Evolutionary conservation across 164 flowering plant species (phyloP), one percentile per base, ranked within the genome.

Genomic region (Vitis labrusca): DNA sequence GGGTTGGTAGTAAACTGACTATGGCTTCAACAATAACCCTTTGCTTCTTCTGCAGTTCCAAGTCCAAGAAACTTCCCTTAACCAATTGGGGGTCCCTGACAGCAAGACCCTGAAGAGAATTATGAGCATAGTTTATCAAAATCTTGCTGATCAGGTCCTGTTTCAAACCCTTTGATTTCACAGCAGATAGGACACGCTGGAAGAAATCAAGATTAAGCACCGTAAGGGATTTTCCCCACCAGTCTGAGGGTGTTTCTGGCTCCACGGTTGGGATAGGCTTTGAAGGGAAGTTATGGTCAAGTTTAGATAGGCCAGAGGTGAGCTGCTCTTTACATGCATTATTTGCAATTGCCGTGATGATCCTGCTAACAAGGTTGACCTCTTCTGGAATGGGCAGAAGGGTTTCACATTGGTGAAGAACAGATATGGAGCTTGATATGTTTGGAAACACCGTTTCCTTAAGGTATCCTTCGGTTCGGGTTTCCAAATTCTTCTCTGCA

Each of bases 281-380:
- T 23, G 82, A 16, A 2, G 85, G 76, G 71, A 81, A 87, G 61
- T 83, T 85, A 54, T 84, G 88, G 55, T 93, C 98, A 1, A 96
- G 90, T 72, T 85, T 90, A 17, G 87, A 82, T 59, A 96, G 74
- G 1, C 97, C 98, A 1, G 90, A 87, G 0, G 94, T 83, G 65
- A 93, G 95, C 81, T 96, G 99, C 81, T 96, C 99, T 75, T 93
- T 92, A 66, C 94, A 87, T 0, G 91, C 97, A 77, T 87, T 93
- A 23, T 73, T 83, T 1, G 97, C 97, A 59, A 96, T 89, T 3
- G 86, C 89, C 32, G 76, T 85, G 72, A 96, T 82, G 13, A 89
- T 68, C 73, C 89, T 74, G 73, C 67, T 70, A 14, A 92, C 88
- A 44, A 96, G 70, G 72, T 77, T 85, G 74, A 85, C 82, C 32